Evolutionary conservation across 192 early-diverging fungal genomes (phyloP), one percentile per base, ranked within the genome.

Genomic region (Rhizoclosmatium sp.): DNA sequence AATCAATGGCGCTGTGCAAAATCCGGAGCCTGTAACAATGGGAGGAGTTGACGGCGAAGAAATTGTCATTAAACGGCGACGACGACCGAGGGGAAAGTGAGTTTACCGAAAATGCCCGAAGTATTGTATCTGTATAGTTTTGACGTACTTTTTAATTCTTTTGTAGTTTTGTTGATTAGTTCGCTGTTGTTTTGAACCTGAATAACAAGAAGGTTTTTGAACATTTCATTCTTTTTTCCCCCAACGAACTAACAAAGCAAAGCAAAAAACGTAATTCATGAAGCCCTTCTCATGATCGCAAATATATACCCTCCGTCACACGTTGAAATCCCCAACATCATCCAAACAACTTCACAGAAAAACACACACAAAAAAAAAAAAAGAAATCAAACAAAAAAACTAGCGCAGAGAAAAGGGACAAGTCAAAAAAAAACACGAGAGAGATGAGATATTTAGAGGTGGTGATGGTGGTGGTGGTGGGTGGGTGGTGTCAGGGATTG

Each of bases 381-480:
- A 66, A 74, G 10, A 68, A 60, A 44, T 12, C 47, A 40, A 31
- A 74, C 9, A 2, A 76, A 69, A 14, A 75, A 68, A 75, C 10
- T 14, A 16, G 40, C 19, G 14, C 40, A 70, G n/a, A 76, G 10
- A 69, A 12, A 71, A 76, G 39, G 7, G n/a, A 74, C 16, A 23
- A 39, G 12, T 59, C 12, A 74, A 56, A 65, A 16, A 59, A 56
- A 74, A n/a, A 4, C n/a, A 65, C 64, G 45, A 68, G 19, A 14
- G 9, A 41, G 39, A 31, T 68, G 16, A 72, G 44, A 59, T 65
- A 10, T 10, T 10, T 21, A 65, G 23, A 21, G 41, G 62, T 21
- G 23, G 21, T 16, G 10, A 42, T 21, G 10, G 62, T 5, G 23
- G 41, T 10, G 62, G 5, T 65, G 23, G 10, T 41, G 21, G 62